Conservation (phyloP, 2,329 filamentous ascomycete genomes). For the Alternaria consortialis region DNA sequence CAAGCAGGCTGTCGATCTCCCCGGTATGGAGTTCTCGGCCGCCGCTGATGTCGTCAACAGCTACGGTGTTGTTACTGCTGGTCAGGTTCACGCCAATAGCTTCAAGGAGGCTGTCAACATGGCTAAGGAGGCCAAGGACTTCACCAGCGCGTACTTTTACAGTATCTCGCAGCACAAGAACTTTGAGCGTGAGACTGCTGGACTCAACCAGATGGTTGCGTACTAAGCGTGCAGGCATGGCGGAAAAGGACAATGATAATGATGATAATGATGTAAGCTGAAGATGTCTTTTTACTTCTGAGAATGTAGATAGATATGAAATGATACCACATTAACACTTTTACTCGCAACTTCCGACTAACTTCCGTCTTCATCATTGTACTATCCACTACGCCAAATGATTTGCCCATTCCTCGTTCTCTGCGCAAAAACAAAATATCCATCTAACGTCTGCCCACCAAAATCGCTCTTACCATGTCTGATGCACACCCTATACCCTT, state of each 20-base stretch:
- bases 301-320: slow-evolving; percentile 3
- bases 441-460: not conserved
- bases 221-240: slow-evolving; percentile 60
- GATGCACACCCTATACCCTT: not conserved
- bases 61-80: slow-evolving; percentile 80
- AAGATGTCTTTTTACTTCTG: not conserved
- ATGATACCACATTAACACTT: slow-evolving; percentile 3
- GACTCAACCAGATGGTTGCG: slow-evolving; percentile 71
- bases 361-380: not conserved
- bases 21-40: slow-evolving; percentile 59
- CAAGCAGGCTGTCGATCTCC: slow-evolving; percentile 56
- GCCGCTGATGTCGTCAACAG: slow-evolving; percentile 67
- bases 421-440: not conserved
- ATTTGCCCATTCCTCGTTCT: not conserved
- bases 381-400: not conserved
- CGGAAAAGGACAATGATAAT: not conserved
- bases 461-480: not conserved
- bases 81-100: slow-evolving; percentile 61
- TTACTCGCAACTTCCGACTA: not conserved
- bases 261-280: not conserved
- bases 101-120: slow-evolving; percentile 71
- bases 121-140: slow-evolving; percentile 72
- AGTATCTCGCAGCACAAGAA: slow-evolving; percentile 76
- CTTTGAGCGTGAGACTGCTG: slow-evolving; percentile 77
- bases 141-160: slow-evolving; percentile 75